Conservation (phyloP, 2,329 filamentous ascomycete genomes). For the Alternaria sp. region DNA sequence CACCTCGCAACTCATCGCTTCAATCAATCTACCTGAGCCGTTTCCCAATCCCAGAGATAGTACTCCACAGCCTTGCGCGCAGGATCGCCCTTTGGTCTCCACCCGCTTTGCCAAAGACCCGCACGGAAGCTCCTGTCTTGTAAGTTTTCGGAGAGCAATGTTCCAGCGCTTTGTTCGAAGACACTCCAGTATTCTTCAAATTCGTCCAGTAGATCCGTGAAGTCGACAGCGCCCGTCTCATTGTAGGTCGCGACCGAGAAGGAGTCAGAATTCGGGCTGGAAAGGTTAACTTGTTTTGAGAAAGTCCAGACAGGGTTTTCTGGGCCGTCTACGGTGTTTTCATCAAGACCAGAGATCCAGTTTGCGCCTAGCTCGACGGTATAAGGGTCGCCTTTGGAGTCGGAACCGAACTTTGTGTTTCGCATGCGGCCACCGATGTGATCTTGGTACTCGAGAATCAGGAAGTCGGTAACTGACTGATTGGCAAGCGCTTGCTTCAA, state of each 20-base stretch:
- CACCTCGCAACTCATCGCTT: accelerated
- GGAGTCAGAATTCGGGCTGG: conserved; percentile 66
- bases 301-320: conserved; percentile 70
- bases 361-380: conserved; percentile 71
- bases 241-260: conserved; percentile 66
- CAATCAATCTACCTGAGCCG: conserved; percentile 46
- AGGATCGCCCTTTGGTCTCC: conserved; percentile 65
- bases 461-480: conserved; percentile 66
- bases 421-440: conserved; percentile 67
- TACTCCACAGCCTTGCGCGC: conserved; percentile 67
- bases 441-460: conserved; percentile 69
- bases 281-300: conserved; percentile 63
- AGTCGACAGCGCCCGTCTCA: conserved; percentile 62
- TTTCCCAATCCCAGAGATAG: conserved; percentile 66
- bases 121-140: conserved; percentile 68
- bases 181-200: conserved; percentile 57
- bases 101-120: conserved; percentile 65
- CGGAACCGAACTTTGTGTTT: conserved; percentile 64
- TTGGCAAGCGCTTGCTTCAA: conserved; percentile 65
- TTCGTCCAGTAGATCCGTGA: conserved; percentile 56
- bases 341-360: conserved; percentile 62
- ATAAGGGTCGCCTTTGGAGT: conserved; percentile 59
- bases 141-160: conserved; percentile 63
- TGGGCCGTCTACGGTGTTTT: conserved; percentile 31
- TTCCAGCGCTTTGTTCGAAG: conserved; percentile 62